Evolutionary conservation across 2,329 filamentous ascomycete species (phyloP), one percentile per base, ranked within the genome.

Genomic region (Penicillium sclerotigenum): DNA sequence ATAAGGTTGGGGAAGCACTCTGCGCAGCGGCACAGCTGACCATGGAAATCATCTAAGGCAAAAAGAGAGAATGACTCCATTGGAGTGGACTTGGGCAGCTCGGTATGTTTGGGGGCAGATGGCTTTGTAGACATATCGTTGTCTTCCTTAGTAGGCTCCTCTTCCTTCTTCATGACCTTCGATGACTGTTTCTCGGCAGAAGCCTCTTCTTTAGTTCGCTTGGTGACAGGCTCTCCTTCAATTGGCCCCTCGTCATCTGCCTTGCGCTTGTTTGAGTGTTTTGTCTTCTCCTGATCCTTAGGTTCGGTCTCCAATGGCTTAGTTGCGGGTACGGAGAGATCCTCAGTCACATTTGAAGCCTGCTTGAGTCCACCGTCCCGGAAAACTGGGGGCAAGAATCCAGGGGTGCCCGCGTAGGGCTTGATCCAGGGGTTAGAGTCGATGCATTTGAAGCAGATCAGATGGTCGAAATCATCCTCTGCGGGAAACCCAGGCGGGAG

Each of bases 361-460:
- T 59, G 59, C 16, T 56, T 53, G 16, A 68, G 36, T 26, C 64
- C 65, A 9, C 69, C 69, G 31, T 76, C 65, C 58, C 74, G 73
- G 62, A 86, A 87, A 0, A 97, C 83, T 0, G 92, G 83, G 0
- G 84, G 80, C 0, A 97, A 78, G 67, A 99, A 97, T 0, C 92
- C 91, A 0, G 84, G 70, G 0, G 89, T 84, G 2, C 88, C 88
- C 6, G 90, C 91, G 70, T 97, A 97, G 60, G 81, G 80, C 76
- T 93, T 95, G 72, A 97, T 87, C 94, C 94, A 99, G 0, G 91
- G 90, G 65, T 91, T 85, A 1, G 91, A 85, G 38, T 92, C 86
- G 14, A 96, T 83, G 65, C 94, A 99, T 70, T 96, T 95, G 79
- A 94, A 96, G 78, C 94, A 99, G 36, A 99, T 82, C 67, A 97